Conservation (phyloP, 768 basidiomycete species). For the Pulveroboletus ravenelii region DNA sequence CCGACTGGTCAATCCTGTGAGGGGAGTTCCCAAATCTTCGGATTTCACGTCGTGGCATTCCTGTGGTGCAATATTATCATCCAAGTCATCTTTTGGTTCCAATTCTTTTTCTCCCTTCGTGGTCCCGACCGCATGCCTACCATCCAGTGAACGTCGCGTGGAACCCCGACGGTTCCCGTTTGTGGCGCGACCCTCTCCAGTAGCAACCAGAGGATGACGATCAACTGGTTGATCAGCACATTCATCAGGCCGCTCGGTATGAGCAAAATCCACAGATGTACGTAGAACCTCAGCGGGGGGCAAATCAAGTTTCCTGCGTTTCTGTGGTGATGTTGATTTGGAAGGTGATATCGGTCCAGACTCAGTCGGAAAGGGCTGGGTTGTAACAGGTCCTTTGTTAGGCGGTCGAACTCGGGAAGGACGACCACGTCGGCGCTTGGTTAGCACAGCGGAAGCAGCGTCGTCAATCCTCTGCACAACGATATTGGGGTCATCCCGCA, state of each 20-base stretch:
- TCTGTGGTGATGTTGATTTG: constrained; percentile 32
- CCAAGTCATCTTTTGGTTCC: not conserved
- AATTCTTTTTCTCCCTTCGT: not conserved
- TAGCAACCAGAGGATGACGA: constrained; percentile 1
- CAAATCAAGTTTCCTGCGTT: constrained; percentile 43
- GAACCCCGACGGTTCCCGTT: constrained; percentile 15
- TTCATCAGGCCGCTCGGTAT: constrained; percentile 2
- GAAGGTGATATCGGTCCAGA: constrained; percentile 11
- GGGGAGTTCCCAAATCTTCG: constrained; percentile 52
- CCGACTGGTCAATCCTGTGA: constrained; percentile 44
- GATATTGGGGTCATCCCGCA: constrained; percentile 4
- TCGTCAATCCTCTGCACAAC: constrained; percentile 5
- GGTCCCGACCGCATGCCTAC: not conserved
- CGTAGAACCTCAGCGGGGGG: constrained; percentile 25
- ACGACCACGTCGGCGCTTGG: constrained; percentile 34
- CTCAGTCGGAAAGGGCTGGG: constrained; percentile 5
- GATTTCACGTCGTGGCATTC: constrained; percentile 38
- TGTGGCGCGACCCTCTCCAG: constrained; percentile 13
- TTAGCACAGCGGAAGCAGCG: not conserved
- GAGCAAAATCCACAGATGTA: constrained; percentile 4
- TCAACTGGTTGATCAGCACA: constrained; percentile 4
- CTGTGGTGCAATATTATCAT: constrained; percentile 1
- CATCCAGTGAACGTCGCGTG: not conserved
- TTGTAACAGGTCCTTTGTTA: not conserved
- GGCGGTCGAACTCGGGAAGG: constrained; percentile 24